A percentile compares a stretch with the other conserved stretches of the same genome.
phyloP scores from a whole-genome alignment of 257 asterid species.

The Coffea canephora region DNA sequence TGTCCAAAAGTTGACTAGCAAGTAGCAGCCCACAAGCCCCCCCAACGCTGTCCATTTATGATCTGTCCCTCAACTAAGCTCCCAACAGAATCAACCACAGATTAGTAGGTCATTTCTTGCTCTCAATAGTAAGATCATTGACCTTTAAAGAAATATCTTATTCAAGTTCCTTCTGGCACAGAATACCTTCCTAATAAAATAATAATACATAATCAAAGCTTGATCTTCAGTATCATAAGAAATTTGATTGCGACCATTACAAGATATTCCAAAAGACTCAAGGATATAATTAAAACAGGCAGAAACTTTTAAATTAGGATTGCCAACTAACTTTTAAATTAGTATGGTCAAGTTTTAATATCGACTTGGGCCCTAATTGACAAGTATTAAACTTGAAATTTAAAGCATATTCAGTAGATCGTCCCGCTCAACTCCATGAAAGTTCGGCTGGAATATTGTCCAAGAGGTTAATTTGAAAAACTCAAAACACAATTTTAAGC shows the following conservation, averaged over 20 bases:
- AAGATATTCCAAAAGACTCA: not conserved
- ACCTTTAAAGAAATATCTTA: not conserved
- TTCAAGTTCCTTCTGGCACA: not conserved
- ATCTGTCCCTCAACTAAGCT: no score
- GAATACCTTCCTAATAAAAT: not conserved
- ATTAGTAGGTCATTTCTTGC: not conserved
- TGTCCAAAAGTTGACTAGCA: not conserved
- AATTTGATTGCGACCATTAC: not conserved
- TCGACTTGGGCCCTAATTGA: no score
- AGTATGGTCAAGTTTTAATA: not conserved
- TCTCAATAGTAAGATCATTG: not conserved
- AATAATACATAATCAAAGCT: not conserved
- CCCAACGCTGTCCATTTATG: not conserved
- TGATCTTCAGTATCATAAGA: not conserved
- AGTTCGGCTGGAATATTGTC: no score
- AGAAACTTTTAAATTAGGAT: not conserved
- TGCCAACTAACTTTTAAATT: slow-evolving; percentile 1
- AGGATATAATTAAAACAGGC: not conserved
- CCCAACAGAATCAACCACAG: no score
- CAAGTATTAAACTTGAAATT: no score
- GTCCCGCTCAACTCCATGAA: not conserved
- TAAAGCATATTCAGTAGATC: not conserved
- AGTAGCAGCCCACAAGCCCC: not conserved
- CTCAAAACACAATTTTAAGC: no score
- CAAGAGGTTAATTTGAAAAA: no score